Evolutionary conservation across 805 yeast species (phyloP).

Genomic region (Nakazawaea holstii): DNA sequence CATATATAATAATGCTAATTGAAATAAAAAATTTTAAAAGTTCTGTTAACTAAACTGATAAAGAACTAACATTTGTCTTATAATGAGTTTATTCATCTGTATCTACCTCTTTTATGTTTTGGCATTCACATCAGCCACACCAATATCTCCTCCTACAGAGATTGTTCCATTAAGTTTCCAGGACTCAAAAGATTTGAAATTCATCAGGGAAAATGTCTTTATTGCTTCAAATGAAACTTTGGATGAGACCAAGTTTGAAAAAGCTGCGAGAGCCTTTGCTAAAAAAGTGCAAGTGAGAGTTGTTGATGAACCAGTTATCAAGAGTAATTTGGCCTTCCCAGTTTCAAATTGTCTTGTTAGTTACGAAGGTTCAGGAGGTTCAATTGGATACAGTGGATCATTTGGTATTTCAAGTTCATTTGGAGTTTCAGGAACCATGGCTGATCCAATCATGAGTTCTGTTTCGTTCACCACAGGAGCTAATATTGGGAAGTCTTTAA

Average conservation of each 20-base stretch:
- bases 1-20: too few relatives aligned
- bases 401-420: neutral
- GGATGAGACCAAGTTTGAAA: neutral
- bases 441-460: slow-evolving; percentile 3
- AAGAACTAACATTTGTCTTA: too few relatives aligned
- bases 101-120: too few relatives aligned
- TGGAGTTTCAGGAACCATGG: neutral
- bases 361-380: slow-evolving; percentile 6
- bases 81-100: too few relatives aligned
- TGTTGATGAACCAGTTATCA: neutral
- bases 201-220: neutral
- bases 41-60: too few relatives aligned
- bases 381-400: slow-evolving; percentile 6
- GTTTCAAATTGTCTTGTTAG: slow-evolving; percentile 9
- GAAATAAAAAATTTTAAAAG: too few relatives aligned
- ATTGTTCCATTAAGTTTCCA: neutral
- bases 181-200: neutral
- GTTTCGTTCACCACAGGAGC: neutral
- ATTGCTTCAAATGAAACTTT: neutral
- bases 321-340: slow-evolving; percentile 2
- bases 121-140: too few relatives aligned
- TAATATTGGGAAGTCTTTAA: neutral
- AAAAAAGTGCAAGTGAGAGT: slow-evolving; percentile 1
- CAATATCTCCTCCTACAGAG: too few relatives aligned
- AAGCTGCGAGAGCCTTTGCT: neutral